Percentiles rank a stretch among this genome's conserved stretches.
Evolutionary conservation across 2,329 filamentous ascomycete genomes (phyloP).

Genomic region (Calonectria henricotiae): DNA sequence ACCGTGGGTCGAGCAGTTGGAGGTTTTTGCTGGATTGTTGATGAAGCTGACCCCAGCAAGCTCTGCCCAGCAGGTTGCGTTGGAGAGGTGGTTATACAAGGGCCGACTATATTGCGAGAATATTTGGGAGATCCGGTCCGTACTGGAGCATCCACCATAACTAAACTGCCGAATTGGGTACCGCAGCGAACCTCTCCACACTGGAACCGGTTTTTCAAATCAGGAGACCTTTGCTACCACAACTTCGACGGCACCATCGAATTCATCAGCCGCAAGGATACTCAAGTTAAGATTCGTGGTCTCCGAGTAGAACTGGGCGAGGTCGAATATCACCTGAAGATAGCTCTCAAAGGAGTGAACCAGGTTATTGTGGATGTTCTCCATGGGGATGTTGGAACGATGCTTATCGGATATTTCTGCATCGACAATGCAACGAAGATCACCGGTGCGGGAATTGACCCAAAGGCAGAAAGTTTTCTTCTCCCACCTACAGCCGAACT

Average conservation of each 20-base stretch:
- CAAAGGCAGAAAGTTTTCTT: background rate
- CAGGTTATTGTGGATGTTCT: conserved; percentile 4
- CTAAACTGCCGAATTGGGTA: background rate
- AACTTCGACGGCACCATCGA: conserved; percentile 4
- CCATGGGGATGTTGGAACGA: background rate
- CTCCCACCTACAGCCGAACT: background rate
- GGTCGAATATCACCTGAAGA: background rate
- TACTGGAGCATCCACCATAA: conserved; percentile 2
- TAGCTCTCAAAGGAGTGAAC: background rate
- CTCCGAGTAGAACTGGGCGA: conserved; percentile 12
- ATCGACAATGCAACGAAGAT: background rate
- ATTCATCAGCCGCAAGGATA: conserved; percentile 8
- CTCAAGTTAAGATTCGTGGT: conserved; percentile 4
- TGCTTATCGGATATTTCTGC: conserved; percentile 8
- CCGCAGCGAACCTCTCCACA: background rate
- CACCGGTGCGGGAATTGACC: background rate
- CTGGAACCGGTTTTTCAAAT: conserved; percentile 12
- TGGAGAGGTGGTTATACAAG: conserved; percentile 52
- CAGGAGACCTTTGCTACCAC: conserved; percentile 8
- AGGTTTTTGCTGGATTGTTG: conserved; percentile 10
- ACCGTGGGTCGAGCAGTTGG: conserved; percentile 7
- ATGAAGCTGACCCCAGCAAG: background rate
- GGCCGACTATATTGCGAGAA: conserved; percentile 9
- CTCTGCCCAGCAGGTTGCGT: conserved; percentile 41
- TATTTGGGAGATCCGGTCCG: background rate